Percentiles rank a stretch among this genome's conserved stretches.
Evolutionary conservation across 371 early-diverging fungal species (phyloP).

Genomic region (Thermomucor indicae-seudaticae): DNA sequence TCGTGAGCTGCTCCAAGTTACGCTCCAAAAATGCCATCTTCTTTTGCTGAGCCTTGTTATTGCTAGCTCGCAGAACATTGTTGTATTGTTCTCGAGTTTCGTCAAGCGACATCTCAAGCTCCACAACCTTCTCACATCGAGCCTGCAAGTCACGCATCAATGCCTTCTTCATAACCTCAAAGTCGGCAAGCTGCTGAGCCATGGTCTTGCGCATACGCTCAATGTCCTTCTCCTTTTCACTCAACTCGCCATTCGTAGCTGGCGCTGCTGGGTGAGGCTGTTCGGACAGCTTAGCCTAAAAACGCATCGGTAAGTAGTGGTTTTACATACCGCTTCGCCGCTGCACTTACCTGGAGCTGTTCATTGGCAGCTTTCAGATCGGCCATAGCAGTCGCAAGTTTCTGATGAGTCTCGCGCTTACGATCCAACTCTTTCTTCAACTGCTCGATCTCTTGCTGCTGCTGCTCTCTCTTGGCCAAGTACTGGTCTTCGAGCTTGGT

Average conservation of each 20-base stretch:
- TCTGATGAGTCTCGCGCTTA: conserved; percentile 68
- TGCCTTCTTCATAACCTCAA: conserved; percentile 94
- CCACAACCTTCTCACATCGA: conserved; percentile 92
- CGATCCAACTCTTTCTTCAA: conserved; percentile 60
- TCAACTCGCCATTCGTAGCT: conserved; percentile 12
- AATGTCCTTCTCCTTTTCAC: conserved; percentile 81
- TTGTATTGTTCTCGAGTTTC: conserved; percentile 90
- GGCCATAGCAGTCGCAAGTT: conserved; percentile 51
- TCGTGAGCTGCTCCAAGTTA: conserved; percentile 90
- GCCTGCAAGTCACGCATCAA: conserved; percentile 93
- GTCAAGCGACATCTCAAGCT: conserved; percentile 91
- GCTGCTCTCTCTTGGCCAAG: conserved; percentile 65
- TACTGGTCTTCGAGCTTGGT: conserved; percentile 83
- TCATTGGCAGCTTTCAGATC: conserved; percentile 67
- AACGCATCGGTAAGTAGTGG: neutral
- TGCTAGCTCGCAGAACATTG: conserved; percentile 72
- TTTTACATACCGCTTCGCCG: neutral
- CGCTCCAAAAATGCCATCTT: conserved; percentile 94
- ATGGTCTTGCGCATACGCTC: conserved; percentile 83
- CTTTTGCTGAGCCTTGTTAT: conserved; percentile 81
- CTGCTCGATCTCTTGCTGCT: conserved; percentile 76
- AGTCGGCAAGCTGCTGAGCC: conserved; percentile 89
- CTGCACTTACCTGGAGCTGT: conserved; percentile 54
- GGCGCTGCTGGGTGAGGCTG: conserved; percentile 19
- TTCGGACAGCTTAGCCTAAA: conserved; percentile 23